A percentile compares a stretch with the other conserved stretches of the same genome.
phyloP scores from a whole-genome alignment of 345 rosid species.

The Lenwebbia sp. region DNA sequence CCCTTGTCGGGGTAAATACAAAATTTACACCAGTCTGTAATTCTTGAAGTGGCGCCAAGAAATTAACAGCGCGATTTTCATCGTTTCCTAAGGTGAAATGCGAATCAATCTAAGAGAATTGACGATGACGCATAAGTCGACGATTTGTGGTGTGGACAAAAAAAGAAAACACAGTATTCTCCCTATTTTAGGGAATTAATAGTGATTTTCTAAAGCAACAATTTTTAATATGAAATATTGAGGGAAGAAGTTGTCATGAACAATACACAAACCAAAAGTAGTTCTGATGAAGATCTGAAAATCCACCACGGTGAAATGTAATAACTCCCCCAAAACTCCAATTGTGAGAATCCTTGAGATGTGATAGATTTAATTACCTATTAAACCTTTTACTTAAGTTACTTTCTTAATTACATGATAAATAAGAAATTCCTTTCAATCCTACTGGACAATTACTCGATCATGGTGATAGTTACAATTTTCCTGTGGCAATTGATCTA shows the following conservation, averaged over 20 bases:
- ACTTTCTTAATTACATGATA: neutral
- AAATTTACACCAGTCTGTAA: neutral
- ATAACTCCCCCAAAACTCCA: neutral
- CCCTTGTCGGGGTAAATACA: neutral
- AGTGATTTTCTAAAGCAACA: neutral
- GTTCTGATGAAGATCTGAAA: neutral
- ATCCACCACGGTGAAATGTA: neutral
- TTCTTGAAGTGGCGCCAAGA: neutral
- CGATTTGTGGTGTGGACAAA: too few species aligned
- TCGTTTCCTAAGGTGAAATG: rapidly evolving
- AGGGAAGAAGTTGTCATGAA: neutral
- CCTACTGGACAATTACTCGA: neutral
- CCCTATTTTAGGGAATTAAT: neutral
- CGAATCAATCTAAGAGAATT: neutral
- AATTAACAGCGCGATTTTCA: rapidly evolving
- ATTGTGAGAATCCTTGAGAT: neutral
- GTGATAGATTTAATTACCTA: neutral
- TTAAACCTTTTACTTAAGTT: neutral
- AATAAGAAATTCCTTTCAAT: neutral
- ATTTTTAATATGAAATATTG: neutral
- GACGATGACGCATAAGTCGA: neutral
- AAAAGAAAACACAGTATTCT: neutral
- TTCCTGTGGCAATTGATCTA: neutral
- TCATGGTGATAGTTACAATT: neutral
- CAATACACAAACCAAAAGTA: neutral